phyloP scores from a whole-genome alignment of 2,329 filamentous ascomycete genomes.

The Venturia nashicola region DNA sequence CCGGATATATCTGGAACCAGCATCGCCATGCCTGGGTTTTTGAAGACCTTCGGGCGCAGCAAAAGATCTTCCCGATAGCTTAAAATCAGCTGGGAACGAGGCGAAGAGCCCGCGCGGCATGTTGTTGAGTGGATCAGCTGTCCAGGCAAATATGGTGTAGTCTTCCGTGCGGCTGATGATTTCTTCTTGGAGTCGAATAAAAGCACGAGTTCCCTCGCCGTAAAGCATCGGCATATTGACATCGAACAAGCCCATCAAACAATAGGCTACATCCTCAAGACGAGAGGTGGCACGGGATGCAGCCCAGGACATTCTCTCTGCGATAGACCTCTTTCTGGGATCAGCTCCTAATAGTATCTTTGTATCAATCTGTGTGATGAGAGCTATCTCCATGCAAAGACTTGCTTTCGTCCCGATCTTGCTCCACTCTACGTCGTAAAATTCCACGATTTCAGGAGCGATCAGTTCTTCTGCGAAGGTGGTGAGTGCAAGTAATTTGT shows the following conservation, averaged over 20 bases:
- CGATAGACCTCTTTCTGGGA: neutral
- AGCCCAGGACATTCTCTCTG: conserved; percentile 11
- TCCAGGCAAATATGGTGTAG: conserved; percentile 11
- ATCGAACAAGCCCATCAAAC: conserved; percentile 9
- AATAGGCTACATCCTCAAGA: conserved; percentile 10
- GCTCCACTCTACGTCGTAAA: neutral
- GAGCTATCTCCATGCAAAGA: neutral
- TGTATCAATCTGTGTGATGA: conserved; percentile 1
- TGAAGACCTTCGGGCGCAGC: neutral
- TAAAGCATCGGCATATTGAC: conserved; percentile 11
- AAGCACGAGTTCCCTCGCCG: conserved; percentile 9
- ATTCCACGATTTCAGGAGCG: neutral
- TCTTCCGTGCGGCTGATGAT: conserved; percentile 7
- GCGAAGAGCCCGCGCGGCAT: conserved; percentile 5
- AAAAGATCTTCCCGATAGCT: neutral
- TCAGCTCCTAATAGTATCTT: neutral
- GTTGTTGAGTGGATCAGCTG: neutral
- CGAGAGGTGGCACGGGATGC: conserved; percentile 5
- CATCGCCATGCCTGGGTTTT: neutral
- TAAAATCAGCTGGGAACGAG: neutral
- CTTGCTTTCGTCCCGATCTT: neutral
- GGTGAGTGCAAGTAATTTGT: no score
- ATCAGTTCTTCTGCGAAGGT: neutral
- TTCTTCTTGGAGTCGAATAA: conserved; percentile 10
- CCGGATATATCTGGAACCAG: neutral